A percentile compares a stretch with the other conserved stretches of the same genome.
Evolutionary conservation across 179 eudicot genomes (phyloP).

Genomic region (Nepenthes alata): DNA sequence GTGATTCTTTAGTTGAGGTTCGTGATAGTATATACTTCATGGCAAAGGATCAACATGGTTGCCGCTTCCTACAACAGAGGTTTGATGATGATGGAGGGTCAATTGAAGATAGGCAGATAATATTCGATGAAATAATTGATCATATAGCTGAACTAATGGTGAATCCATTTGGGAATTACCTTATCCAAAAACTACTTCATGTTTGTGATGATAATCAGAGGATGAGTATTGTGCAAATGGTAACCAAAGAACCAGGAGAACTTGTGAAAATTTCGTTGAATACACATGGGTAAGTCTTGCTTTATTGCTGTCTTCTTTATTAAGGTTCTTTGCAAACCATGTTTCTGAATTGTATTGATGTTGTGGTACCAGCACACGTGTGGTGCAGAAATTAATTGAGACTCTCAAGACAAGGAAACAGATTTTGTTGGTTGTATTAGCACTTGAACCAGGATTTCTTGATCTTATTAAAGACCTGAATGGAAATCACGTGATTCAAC

Average conservation of each 20-base stretch:
- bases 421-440: constrained; percentile 37
- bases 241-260: constrained; percentile 50
- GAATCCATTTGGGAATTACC: constrained; percentile 80
- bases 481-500: constrained; percentile 84
- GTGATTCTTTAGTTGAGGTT: constrained; percentile 33
- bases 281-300: constrained; percentile 60
- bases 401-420: constrained; percentile 63
- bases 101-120: constrained; percentile 36
- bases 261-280: constrained; percentile 64
- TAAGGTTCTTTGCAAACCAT: neutral
- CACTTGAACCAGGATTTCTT: constrained; percentile 81
- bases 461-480: constrained; percentile 72
- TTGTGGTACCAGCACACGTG: constrained; percentile 54
- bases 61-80: constrained; percentile 54
- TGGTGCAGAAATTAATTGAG: constrained; percentile 79
- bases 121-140: constrained; percentile 51
- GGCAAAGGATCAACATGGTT: constrained; percentile 88
- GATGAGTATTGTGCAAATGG: constrained; percentile 46
- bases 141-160: constrained; percentile 68
- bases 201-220: constrained; percentile 71
- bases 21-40: constrained; percentile 35
- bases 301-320: constrained; percentile 1
- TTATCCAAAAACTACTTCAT: constrained; percentile 66
- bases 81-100: constrained; percentile 66
- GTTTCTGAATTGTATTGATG: constrained; percentile 1